Conservation (phyloP, 331 rosid genomes). For the Acacia concinna region DNA sequence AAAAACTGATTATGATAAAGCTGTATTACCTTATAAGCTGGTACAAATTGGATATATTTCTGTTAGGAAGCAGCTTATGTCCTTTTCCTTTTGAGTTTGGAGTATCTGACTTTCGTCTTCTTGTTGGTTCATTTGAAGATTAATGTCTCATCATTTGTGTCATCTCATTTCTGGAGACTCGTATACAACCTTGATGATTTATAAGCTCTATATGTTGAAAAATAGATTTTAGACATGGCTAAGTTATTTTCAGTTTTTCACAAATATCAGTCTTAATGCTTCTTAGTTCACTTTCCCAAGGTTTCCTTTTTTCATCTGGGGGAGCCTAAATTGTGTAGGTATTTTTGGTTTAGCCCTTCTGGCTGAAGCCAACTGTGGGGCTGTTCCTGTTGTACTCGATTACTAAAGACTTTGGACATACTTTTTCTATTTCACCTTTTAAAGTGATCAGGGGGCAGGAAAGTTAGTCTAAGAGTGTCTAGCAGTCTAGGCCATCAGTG, state of each 20-base stretch:
- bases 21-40: neutral
- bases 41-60: neutral
- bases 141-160: neutral
- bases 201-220: neutral
- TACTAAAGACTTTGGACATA: neutral
- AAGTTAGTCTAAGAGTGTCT: neutral
- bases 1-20: neutral
- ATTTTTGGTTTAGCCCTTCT: neutral
- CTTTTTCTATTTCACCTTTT: neutral
- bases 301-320: neutral
- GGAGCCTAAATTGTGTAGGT: neutral
- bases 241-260: neutral
- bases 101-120: neutral
- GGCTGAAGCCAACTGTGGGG: neutral
- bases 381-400: neutral
- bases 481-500: neutral
- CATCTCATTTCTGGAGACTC: neutral
- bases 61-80: neutral
- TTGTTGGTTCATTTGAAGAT: neutral
- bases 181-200: neutral
- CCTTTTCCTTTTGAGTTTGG: neutral
- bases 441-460: neutral
- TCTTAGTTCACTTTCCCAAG: neutral
- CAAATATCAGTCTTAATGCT: neutral
- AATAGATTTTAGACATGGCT: neutral